These are phyloP conservation scores for Pestalotiopsis sp. DNA, from an alignment of 2,329 filamentous ascomycete species.

Conservation along the genomic window DNA sequence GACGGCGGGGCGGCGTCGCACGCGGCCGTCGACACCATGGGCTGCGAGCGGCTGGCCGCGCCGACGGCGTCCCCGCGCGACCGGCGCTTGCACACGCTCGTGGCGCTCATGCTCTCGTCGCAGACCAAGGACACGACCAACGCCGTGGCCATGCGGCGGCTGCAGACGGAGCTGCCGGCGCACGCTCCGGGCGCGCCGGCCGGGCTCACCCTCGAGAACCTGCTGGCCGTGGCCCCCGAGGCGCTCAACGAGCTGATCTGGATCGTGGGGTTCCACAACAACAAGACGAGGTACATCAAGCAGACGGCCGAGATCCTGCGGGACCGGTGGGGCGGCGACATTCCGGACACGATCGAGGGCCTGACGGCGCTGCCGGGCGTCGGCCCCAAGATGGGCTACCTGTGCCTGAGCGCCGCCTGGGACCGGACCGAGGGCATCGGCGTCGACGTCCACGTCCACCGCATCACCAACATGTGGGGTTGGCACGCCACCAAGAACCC, in stretches of 20 bases:
- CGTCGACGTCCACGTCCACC: conserved; percentile 93
- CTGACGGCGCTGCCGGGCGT: conserved; percentile 82
- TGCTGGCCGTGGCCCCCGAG: conserved; percentile 71
- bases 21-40: conserved; percentile 97
- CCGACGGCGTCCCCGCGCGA: conserved; percentile 50
- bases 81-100: conserved; percentile 81
- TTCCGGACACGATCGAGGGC: conserved; percentile 76
- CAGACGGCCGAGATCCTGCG: conserved; percentile 72
- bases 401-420: conserved; percentile 79
- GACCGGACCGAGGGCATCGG: conserved; percentile 74
- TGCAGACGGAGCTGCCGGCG: conserved; percentile 74
- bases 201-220: conserved; percentile 74
- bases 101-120: conserved; percentile 86
- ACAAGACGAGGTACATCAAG: conserved; percentile 86
- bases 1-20: conserved; percentile 57
- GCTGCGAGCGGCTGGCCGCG: conserved; percentile 77
- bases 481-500: conserved; percentile 84
- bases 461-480: conserved; percentile 92
- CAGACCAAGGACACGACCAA: conserved; percentile 95
- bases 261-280: conserved; percentile 91
- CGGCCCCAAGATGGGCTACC: conserved; percentile 92
- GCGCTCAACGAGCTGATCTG: conserved; percentile 74
- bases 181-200: conserved; percentile 42
- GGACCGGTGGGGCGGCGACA: conserved; percentile 73
- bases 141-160: conserved; percentile 76